phyloP scores from a whole-genome alignment of 495 filamentous ascomycete genomes.

The Apodospora peruviana region DNA sequence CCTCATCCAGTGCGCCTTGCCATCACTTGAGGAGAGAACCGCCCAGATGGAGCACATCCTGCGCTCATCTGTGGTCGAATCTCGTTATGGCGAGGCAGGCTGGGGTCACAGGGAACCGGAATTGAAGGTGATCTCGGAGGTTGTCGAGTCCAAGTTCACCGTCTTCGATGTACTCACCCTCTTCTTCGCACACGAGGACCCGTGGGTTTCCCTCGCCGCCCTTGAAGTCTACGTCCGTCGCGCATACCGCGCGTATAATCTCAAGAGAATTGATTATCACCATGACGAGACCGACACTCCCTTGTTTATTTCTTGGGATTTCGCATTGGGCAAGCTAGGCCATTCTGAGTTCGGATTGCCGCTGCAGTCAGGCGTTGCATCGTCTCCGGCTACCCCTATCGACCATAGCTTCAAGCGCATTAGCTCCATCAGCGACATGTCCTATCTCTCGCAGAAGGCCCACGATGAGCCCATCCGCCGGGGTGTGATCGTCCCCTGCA shows the following conservation, averaged over 20 bases:
- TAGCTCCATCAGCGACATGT: constrained; percentile 94
- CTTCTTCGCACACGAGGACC: constrained; percentile 91
- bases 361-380: constrained; percentile 66
- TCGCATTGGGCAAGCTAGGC: constrained; percentile 84
- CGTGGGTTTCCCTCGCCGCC: constrained; percentile 90
- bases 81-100: constrained; percentile 91
- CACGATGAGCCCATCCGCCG: constrained; percentile 75
- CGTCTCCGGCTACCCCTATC: constrained; percentile 79
- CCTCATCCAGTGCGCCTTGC: constrained; percentile 92
- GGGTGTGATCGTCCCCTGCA: constrained; percentile 89
- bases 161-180: constrained; percentile 92
- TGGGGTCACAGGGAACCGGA: constrained; percentile 95
- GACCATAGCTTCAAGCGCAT: constrained; percentile 68
- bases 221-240: constrained; percentile 95
- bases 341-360: constrained; percentile 82
- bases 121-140: constrained; percentile 84
- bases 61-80: constrained; percentile 93
- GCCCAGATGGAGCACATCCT: constrained; percentile 99
- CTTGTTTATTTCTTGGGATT: constrained; percentile 88
- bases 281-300: constrained; percentile 69
- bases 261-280: constrained; percentile 85
- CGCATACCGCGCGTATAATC: constrained; percentile 89
- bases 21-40: constrained; percentile 89
- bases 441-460: constrained; percentile 65
- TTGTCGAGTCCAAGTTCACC: constrained; percentile 96